phyloP scores from a whole-genome alignment of 2,329 filamentous ascomycete species.

The Juglanconis juglandina region DNA sequence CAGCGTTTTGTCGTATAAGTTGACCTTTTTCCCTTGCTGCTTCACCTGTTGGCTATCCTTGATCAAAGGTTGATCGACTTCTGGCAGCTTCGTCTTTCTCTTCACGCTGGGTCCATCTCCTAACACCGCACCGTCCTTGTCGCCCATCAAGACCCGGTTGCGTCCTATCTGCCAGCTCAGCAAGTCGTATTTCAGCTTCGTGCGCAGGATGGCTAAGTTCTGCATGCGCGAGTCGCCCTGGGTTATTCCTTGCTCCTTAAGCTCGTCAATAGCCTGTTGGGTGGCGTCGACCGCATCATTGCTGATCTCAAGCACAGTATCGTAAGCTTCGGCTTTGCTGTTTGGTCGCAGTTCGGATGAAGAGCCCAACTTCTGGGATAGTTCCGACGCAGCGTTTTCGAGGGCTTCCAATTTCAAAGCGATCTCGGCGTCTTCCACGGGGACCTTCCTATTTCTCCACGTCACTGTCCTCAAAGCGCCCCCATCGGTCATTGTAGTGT shows the following conservation, averaged over 20 bases:
- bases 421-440: slow-evolving; percentile 89
- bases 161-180: slow-evolving; percentile 93
- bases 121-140: slow-evolving; percentile 68
- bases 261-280: slow-evolving; percentile 87
- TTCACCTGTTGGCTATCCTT: slow-evolving; percentile 60
- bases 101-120: slow-evolving; percentile 44
- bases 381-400: slow-evolving; percentile 46
- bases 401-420: slow-evolving; percentile 77
- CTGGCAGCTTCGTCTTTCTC: slow-evolving; percentile 32
- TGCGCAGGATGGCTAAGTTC: slow-evolving; percentile 84
- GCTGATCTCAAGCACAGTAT: slow-evolving; percentile 82
- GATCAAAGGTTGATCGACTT: slow-evolving; percentile 63
- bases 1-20: slow-evolving; percentile 85
- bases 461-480: slow-evolving; percentile 69
- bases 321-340: slow-evolving; percentile 82
- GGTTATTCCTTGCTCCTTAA: slow-evolving; percentile 76
- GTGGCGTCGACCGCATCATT: slow-evolving; percentile 94
- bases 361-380: slow-evolving; percentile 47
- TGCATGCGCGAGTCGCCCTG: slow-evolving; percentile 87
- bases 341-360: slow-evolving; percentile 45
- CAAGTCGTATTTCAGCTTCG: slow-evolving; percentile 89
- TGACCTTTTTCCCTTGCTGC: slow-evolving; percentile 79
- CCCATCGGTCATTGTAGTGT: slow-evolving; percentile 39
- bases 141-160: slow-evolving; percentile 84
- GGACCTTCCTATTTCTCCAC: slow-evolving; percentile 82